Percentiles rank a stretch among this genome's conserved stretches.
phyloP scores from a whole-genome alignment of 2,329 filamentous ascomycete species.

The Stagonosporopsis vannaccii region DNA sequence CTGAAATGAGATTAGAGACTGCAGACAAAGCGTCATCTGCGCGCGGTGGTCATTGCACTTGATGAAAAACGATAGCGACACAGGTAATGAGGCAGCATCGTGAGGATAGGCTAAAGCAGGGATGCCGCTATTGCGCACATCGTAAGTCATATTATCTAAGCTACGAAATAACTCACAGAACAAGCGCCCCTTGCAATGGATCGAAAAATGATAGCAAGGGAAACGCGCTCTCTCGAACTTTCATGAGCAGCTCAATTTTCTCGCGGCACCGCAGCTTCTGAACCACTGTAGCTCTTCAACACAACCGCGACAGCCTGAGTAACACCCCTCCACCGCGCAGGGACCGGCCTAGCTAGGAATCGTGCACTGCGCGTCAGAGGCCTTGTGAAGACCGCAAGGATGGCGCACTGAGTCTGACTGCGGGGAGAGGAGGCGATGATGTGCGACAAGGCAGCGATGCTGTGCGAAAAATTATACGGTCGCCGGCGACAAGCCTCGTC shows the following conservation, averaged over 20 bases:
- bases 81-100: conserved; percentile 16
- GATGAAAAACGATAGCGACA: conserved; percentile 18
- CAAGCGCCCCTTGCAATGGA: conserved; percentile 4
- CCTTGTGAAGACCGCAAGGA: conserved; percentile 18
- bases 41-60: conserved; percentile 16
- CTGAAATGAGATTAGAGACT: conserved; percentile 14
- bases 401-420: conserved; percentile 10
- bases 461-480: background rate
- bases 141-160: conserved; percentile 18
- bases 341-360: conserved; percentile 16
- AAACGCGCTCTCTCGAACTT: conserved; percentile 29
- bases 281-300: conserved; percentile 15
- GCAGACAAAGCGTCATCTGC: conserved; percentile 24
- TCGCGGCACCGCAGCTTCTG: background rate
- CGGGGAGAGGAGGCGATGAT: background rate
- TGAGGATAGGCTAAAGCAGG: conserved; percentile 18
- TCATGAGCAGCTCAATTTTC: background rate
- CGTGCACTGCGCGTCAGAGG: conserved; percentile 6
- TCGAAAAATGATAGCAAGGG: conserved; percentile 5
- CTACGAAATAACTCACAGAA: conserved; percentile 19
- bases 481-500: background rate
- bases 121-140: conserved; percentile 19
- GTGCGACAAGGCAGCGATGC: background rate
- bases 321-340: conserved; percentile 20
- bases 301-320: conserved; percentile 14